Evolutionary conservation across 345 rosid genomes (phyloP), one percentile per base, ranked within the genome.

Genomic region (Salix arbutifolia): DNA sequence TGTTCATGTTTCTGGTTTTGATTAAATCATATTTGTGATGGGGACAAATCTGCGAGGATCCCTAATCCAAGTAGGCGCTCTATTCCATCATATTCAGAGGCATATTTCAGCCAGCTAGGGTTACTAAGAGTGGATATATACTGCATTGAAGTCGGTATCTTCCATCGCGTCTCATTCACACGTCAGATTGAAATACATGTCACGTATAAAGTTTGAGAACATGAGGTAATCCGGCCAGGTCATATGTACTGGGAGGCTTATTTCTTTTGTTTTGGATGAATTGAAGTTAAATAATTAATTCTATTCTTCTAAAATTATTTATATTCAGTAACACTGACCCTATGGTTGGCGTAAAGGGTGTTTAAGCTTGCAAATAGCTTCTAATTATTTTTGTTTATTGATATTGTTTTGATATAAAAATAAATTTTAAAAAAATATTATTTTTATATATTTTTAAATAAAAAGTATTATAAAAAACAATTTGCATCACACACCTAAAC

Each of bases 71-170:
- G 8, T 3, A 56, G 40, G 13, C n/a, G 13, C n/a, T 65, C 40
- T 50, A 65, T 40, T 75, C 70, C 19, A 65, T 71, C 65, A 56
- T 58, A 40, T 80, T 33, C 73, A 42, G 21, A 56, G 21, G 9
- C 58, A 62, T 69, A 9, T 77, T 50, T 17, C 3, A 4, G 16
- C n/a, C 17, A 71, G 40, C 28, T 28, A 44, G 72, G 64, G 21
- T 14, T 65, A 62, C 35, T 37, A 35, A 46, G 38, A 64, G 14
- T 37, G 40, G 70, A 74, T 46, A 42, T 33, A 33, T 3, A 56
- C 5, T 30, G 14, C 40, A 50, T 11, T 9, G 56, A 19, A 58
- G 37, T 9, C 25, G 33, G 17, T 16, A 50, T 23, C 48, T 42
- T 53, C 48, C 35, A 50, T 2, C 31, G 0, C 6, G 42, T 46